A percentile compares a stretch with the other conserved stretches of the same genome.
Conservation (phyloP, 2,329 filamentous ascomycete genomes). For the Colletotrichum graminicola region DNA sequence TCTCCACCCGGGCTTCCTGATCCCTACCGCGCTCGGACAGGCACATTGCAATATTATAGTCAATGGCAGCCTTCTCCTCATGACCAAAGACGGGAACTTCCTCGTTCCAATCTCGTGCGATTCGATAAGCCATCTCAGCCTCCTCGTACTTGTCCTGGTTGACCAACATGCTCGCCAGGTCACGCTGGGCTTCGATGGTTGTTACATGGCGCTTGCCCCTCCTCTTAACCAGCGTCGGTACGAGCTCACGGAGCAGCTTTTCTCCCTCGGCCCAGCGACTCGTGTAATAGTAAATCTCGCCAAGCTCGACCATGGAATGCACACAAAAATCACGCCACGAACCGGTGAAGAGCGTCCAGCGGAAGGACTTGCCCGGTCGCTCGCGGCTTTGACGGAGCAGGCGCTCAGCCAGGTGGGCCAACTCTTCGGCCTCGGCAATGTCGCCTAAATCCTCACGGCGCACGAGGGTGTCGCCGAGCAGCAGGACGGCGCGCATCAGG, state of each 20-base stretch:
- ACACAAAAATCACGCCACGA: conserved; percentile 43
- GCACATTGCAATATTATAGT: conserved; percentile 44
- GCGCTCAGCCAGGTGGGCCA: conserved; percentile 37
- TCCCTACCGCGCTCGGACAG: conserved; percentile 42
- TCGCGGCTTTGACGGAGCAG: conserved; percentile 32
- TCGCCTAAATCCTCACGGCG: conserved; percentile 41
- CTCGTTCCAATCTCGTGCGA: conserved; percentile 43
- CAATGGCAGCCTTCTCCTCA: conserved; percentile 43
- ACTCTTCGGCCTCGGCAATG: conserved; percentile 37
- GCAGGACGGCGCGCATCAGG: conserved; percentile 42
- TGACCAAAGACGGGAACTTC: conserved; percentile 39
- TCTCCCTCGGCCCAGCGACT: conserved; percentile 42
- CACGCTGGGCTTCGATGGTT: conserved; percentile 44
- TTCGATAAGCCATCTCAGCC: conserved; percentile 40
- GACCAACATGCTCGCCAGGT: conserved; percentile 43
- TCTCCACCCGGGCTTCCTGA: conserved; percentile 34
- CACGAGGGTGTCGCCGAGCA: conserved; percentile 43
- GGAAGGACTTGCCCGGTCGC: conserved; percentile 28
- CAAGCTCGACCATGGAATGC: conserved; percentile 44
- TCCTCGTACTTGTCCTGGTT: conserved; percentile 42
- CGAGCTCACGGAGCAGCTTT: conserved; percentile 42
- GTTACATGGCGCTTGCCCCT: conserved; percentile 39
- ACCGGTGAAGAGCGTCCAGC: conserved; percentile 39
- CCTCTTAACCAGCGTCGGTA: conserved; percentile 38
- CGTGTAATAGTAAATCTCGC: conserved; percentile 45